Evolutionary conservation across 2,329 filamentous ascomycete species (phyloP).

Genomic region (Aspergillus sergii): DNA sequence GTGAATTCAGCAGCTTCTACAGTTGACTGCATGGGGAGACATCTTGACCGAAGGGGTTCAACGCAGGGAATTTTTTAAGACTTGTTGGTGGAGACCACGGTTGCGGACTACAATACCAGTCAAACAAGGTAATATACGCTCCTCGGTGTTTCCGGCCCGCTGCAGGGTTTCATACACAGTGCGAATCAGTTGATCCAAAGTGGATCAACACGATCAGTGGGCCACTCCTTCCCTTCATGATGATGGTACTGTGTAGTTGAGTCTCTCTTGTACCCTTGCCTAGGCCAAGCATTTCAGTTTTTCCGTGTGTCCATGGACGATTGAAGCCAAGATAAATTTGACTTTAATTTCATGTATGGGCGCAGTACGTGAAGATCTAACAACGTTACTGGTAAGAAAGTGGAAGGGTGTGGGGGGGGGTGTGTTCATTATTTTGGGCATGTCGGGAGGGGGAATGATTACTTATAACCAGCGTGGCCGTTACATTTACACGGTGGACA

Average conservation of each 20-base stretch:
- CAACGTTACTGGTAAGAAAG: neutral
- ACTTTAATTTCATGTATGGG: neutral
- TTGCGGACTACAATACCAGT: neutral
- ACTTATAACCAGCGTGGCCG: neutral
- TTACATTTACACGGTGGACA: neutral
- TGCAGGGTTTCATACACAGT: neutral
- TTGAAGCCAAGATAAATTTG: conserved; percentile 9
- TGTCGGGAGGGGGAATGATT: neutral
- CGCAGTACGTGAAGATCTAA: neutral
- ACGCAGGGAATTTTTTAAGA: neutral
- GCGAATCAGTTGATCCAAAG: neutral
- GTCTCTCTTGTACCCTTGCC: conserved; percentile 16
- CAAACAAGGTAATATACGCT: neutral
- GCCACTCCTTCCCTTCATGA: neutral
- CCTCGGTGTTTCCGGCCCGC: neutral
- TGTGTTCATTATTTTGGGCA: neutral
- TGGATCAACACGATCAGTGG: neutral
- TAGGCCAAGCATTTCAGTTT: conserved; percentile 25
- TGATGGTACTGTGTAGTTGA: neutral
- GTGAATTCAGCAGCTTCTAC: neutral
- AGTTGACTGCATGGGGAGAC: neutral
- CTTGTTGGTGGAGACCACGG: neutral
- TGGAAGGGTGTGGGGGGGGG: neutral
- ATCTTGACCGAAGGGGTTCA: neutral
- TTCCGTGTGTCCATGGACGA: conserved; percentile 10